These are phyloP conservation scores for Kluyveromyces sp. DNA, from an alignment of 1,139 yeast species.

Conservation along the genomic window DNA sequence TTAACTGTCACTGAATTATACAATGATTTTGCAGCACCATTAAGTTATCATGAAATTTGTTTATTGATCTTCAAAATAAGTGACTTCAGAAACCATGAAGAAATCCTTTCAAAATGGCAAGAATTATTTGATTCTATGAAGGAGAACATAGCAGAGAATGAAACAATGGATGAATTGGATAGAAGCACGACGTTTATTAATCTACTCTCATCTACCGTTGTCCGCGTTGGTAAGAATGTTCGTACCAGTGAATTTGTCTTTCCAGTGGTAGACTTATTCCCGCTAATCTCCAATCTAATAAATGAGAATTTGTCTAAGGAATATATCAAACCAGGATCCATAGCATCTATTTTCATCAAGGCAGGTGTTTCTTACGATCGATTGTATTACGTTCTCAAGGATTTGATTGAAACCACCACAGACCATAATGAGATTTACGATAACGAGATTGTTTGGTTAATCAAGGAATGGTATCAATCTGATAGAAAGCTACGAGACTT, in stretches of 20 bases:
- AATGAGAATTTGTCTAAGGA: conserved; percentile 33
- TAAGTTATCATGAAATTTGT: conserved; percentile 80
- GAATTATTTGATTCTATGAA: conserved; percentile 42
- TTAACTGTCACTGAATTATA: conserved; percentile 70
- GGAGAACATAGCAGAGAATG: conserved; percentile 19
- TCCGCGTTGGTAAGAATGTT: conserved; percentile 42
- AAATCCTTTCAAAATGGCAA: conserved; percentile 65
- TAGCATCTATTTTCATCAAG: conserved; percentile 61
- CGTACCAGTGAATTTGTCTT: conserved; percentile 64
- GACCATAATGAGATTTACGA: conserved; percentile 41
- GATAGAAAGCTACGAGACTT: conserved; percentile 57
- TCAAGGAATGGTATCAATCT: conserved; percentile 55
- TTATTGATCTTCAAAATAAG: conserved; percentile 72
- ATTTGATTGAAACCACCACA: conserved; percentile 57
- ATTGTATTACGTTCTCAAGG: conserved; percentile 58
- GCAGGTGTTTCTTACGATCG: conserved; percentile 72
- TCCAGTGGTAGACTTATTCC: conserved; percentile 67
- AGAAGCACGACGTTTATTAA: conserved; percentile 29
- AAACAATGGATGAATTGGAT: conserved; percentile 19
- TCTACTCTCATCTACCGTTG: conserved; percentile 34
- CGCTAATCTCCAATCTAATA: conserved; percentile 37
- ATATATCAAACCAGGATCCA: conserved; percentile 43
- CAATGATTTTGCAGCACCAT: conserved; percentile 80
- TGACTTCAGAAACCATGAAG: conserved; percentile 70
- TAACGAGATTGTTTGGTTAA: conserved; percentile 53